Base-by-base conservation (phyloP, 1,139 yeast genomes). In the Chernovozyma aurita region DNA sequence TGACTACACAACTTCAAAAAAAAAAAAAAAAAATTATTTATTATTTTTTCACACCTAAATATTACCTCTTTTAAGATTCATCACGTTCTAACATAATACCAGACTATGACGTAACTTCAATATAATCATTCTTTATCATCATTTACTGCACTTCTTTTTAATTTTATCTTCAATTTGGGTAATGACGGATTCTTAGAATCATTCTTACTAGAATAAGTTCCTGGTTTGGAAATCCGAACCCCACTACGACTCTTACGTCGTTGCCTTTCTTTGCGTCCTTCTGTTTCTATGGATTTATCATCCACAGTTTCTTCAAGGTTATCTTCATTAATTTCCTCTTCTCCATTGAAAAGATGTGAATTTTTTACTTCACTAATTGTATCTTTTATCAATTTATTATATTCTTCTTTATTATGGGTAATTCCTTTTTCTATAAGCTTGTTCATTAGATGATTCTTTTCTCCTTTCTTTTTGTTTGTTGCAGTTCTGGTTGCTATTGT, bases 211-310 rank as follows among this genome's bases (percentile, higher is more conserved):
- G 28, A 27, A 16, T 25, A 18, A 7, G 17, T 32, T 18, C 24
- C 34, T 22, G 37, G 38, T 22, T 33, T 37, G 24, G 38, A 25
- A 5, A 44, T 40, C 13, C 54, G 52, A 15, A 51, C 50, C 15
- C 61, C 57, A n/a, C 58, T 60, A 27, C 62, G 40, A 9, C 63
- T 56, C 17, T 55, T 53, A 28, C 63, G 47, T 33, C 64, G 42
- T 35, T 57, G 35, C 32, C 49, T 50, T 18, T 38, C 32, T 18
- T 46, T 37, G 17, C 35, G 39, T 5, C 22, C 33, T 12, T 27
- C 30, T 18, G 6, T 7, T 16, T 26, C 28, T 11, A 26, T 7
- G 8, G 17, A 14, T 18, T 32, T 15, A 16, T 21, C 27, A 5
- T 31, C 21, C n/a, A 11, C 14, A 18, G 21, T 24, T 13, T 15